These are phyloP conservation scores for Fusarium irregulare DNA, from an alignment of 2,329 filamentous ascomycete species.

Conservation along the genomic window DNA sequence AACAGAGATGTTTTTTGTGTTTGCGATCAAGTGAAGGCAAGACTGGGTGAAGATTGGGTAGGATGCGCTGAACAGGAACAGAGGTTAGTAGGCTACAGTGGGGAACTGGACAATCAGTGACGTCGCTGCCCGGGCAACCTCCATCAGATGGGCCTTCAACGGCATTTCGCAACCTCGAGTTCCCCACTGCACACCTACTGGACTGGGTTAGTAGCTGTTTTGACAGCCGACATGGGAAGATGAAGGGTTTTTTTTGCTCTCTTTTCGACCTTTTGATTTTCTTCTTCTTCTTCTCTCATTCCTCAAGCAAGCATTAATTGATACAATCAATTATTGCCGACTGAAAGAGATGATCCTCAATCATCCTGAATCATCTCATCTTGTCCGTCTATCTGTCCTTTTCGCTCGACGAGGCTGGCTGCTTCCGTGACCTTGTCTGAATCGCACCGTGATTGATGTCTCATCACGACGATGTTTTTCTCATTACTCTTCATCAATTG, in stretches of 20 bases:
- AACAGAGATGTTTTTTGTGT: neutral
- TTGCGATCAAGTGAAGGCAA: conserved; percentile 17
- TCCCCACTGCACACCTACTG: conserved; percentile 17
- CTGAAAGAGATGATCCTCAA: neutral
- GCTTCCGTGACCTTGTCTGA: conserved; percentile 23
- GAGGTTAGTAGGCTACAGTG: neutral
- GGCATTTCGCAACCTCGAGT: conserved; percentile 2
- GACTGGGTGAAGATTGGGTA: conserved; percentile 5
- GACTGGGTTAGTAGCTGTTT: conserved; percentile 29
- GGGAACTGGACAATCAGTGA: conserved; percentile 38
- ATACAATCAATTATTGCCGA: conserved; percentile 7
- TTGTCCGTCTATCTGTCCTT: neutral
- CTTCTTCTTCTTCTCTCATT: neutral
- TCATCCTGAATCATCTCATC: neutral
- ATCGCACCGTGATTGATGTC: conserved; percentile 18
- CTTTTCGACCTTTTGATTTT: neutral
- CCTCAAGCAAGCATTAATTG: conserved; percentile 3
- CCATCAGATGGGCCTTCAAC: conserved; percentile 5
- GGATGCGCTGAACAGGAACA: neutral
- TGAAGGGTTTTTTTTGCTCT: conserved; percentile 23
- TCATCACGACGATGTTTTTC: conserved; percentile 11
- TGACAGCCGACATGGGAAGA: conserved; percentile 21
- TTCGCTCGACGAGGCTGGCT: conserved; percentile 8
- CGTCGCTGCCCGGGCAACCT: conserved; percentile 49
- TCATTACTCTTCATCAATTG: conserved; percentile 2